Conservation (phyloP, 2,329 filamentous ascomycete genomes). For the Coleophoma cylindrospora region DNA sequence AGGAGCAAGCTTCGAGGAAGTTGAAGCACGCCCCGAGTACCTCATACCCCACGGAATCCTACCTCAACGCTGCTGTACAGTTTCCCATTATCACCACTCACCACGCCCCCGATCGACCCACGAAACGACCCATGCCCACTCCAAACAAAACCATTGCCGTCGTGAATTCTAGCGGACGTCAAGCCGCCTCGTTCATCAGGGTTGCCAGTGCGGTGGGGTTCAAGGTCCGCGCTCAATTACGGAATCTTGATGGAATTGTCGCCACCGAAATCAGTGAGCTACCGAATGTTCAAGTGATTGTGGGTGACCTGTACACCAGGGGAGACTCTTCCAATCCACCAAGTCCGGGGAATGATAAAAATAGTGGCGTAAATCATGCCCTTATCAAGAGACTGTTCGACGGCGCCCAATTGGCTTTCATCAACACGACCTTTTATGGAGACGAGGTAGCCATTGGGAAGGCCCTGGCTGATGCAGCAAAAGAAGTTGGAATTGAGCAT, state of each 20-base stretch:
- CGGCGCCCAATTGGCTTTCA: conserved; percentile 84
- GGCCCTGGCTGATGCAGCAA: conserved; percentile 83
- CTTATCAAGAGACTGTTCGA: conserved; percentile 76
- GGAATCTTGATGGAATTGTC: conserved; percentile 81
- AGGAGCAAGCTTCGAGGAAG: conserved; percentile 10
- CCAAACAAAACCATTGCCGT: conserved; percentile 67
- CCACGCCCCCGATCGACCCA: conserved; percentile 13
- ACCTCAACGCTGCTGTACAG: conserved; percentile 6
- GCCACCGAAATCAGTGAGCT: conserved; percentile 79
- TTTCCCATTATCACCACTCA: conserved; percentile 7
- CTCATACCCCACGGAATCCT: conserved; percentile 11
- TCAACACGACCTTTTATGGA: conserved; percentile 97
- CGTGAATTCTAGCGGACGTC: conserved; percentile 92
- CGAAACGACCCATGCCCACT: conserved; percentile 26
- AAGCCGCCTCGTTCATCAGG: conserved; percentile 91
- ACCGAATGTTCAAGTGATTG: conserved; percentile 66
- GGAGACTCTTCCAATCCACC: conserved; percentile 35
- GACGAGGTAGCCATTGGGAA: conserved; percentile 89
- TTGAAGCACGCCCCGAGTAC: conserved; percentile 23
- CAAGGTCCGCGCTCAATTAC: conserved; percentile 85
- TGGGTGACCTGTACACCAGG: conserved; percentile 58
- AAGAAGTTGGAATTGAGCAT: conserved; percentile 77
- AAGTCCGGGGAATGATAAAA: conserved; percentile 46
- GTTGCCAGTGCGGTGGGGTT: conserved; percentile 93
- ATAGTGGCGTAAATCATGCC: conserved; percentile 64